Percentiles rank a stretch among this genome's conserved stretches.
phyloP scores from a whole-genome alignment of 1,139 yeast species.

The Lipomyces yarrowii region DNA sequence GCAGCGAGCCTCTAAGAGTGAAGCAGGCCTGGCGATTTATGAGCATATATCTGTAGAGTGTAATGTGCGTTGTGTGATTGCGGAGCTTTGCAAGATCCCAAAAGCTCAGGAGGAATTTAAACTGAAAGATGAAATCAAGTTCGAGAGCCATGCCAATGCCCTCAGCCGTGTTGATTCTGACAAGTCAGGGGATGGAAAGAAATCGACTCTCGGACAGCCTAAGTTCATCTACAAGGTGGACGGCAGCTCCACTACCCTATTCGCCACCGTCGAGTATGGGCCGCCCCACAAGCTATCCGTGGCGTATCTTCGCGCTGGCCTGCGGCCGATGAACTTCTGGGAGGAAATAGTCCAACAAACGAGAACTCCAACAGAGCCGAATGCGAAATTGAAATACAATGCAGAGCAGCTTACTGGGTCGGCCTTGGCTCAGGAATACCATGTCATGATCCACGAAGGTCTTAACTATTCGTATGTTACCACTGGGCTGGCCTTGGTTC shows the following conservation, averaged over 20 bases:
- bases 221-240: background rate
- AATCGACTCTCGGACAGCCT: background rate
- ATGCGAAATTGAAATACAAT: no score
- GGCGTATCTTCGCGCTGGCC: constrained; percentile 2
- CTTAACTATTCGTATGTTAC: constrained; percentile 7
- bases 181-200: background rate
- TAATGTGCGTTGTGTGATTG: background rate
- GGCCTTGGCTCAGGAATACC: no score
- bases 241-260: background rate
- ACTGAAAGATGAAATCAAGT: background rate
- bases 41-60: background rate
- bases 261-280: constrained; percentile 5
- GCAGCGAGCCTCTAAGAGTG: background rate
- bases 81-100: background rate
- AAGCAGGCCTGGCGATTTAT: background rate
- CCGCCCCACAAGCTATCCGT: constrained; percentile 3
- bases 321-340: constrained; percentile 6
- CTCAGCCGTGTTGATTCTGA: background rate
- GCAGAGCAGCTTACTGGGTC: no score
- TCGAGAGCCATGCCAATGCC: background rate
- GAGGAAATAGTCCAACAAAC: background rate
- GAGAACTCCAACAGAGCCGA: no score
- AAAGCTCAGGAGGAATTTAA: background rate
- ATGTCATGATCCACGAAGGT: background rate
- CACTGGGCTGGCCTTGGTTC: constrained; percentile 1